Conservation (phyloP, 1,139 yeast species). For the Geotrichum citri-aurantii region DNA sequence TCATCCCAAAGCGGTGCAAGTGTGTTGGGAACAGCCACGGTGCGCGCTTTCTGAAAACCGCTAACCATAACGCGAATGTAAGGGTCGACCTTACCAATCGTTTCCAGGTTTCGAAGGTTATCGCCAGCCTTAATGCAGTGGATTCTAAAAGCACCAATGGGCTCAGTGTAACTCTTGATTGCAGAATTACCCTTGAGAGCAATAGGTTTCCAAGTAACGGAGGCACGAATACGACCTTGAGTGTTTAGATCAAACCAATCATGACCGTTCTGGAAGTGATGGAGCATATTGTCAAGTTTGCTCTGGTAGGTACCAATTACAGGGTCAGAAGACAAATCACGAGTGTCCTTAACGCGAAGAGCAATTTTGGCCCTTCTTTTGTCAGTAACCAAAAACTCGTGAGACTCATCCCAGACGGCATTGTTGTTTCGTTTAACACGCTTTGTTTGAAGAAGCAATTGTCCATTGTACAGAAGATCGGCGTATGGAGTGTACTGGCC, state of each 20-base stretch:
- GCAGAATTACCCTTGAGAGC: slow-evolving; percentile 55
- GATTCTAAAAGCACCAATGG: slow-evolving; percentile 85
- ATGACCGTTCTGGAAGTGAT: slow-evolving; percentile 70
- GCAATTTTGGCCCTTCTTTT: slow-evolving; percentile 64
- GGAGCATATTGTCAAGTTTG: slow-evolving; percentile 63
- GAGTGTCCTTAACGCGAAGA: slow-evolving; percentile 59
- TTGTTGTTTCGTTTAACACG: slow-evolving; percentile 55
- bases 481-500: slow-evolving; percentile 69
- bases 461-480: slow-evolving; percentile 61
- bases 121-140: slow-evolving; percentile 61
- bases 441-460: slow-evolving; percentile 51
- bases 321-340: slow-evolving; percentile 56
- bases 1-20: slow-evolving; percentile 84
- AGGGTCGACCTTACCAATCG: slow-evolving; percentile 88
- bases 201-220: slow-evolving; percentile 83
- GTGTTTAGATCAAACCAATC: slow-evolving; percentile 63
- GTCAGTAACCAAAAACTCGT: slow-evolving; percentile 71
- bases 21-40: slow-evolving; percentile 61
- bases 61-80: slow-evolving; percentile 75
- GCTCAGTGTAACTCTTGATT: slow-evolving; percentile 78
- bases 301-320: slow-evolving; percentile 43
- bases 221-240: slow-evolving; percentile 65
- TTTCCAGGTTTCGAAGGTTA: slow-evolving; percentile 69
- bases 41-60: slow-evolving; percentile 71
- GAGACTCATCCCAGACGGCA: slow-evolving; percentile 61